Conservation (phyloP, 1,139 yeast species). For the Diutina rugosa region DNA sequence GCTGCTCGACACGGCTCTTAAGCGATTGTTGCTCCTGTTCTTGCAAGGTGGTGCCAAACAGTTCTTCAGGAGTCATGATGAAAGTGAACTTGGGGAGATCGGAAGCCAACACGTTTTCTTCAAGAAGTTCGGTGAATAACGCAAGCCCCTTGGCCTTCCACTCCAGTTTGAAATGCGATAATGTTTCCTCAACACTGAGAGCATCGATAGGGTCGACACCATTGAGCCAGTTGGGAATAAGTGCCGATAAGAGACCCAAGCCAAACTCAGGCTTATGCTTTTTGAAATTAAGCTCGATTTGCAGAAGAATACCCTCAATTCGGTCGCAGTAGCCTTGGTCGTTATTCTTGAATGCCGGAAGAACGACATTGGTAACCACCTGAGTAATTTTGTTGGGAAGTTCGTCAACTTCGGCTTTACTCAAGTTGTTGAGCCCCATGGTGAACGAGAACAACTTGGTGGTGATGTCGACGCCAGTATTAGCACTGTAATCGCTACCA, state of each 20-base stretch:
- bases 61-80: constrained; percentile 59
- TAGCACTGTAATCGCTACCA: constrained; percentile 80
- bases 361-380: constrained; percentile 21
- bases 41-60: constrained; percentile 34
- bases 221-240: constrained; percentile 79
- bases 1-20: constrained; percentile 21
- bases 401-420: constrained; percentile 31
- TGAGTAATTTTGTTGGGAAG: constrained; percentile 33
- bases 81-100: constrained; percentile 49
- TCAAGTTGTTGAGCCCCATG: constrained; percentile 73
- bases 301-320: constrained; percentile 78
- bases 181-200: constrained; percentile 50
- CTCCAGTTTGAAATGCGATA: constrained; percentile 49
- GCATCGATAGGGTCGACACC: constrained; percentile 57
- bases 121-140: constrained; percentile 46
- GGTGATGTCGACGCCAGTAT: constrained; percentile 77
- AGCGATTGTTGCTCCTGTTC: constrained; percentile 48
- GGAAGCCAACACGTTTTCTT: constrained; percentile 32
- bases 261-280: constrained; percentile 91
- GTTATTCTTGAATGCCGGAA: constrained; percentile 22
- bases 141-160: constrained; percentile 39
- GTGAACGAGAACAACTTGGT: constrained; percentile 73
- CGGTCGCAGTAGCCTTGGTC: constrained; percentile 32
- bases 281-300: constrained; percentile 70
- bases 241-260: constrained; percentile 54